Evolutionary conservation across 2,329 filamentous ascomycete genomes (phyloP), one percentile per base, ranked within the genome.

Genomic region (Cercospora canescens): DNA sequence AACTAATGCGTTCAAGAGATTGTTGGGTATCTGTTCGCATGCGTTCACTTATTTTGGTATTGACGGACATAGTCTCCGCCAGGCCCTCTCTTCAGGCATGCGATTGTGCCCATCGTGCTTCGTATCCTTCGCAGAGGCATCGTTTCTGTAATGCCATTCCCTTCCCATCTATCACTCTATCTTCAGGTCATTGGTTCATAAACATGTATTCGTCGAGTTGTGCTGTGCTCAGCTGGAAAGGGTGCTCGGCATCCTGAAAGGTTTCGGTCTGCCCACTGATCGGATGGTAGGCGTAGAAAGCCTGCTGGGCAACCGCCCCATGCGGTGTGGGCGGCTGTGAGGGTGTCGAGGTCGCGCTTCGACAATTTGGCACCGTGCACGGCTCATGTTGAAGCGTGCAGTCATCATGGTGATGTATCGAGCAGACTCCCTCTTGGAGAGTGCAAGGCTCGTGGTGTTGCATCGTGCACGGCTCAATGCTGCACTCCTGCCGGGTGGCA

Each of bases 161-260:
- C 8, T n/a, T n/a, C n/a, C n/a, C 24, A 4, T 45, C 24, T 50
- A 37, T 32, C 18, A 30, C 18, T 62, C n/a, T 54, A 28, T 52
- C 4, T 12, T 24, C 14, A 11, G 16, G 14, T 64, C 54, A 70
- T 60, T 60, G 63, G 50, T 65, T 68, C 68, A 70, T 68, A 56
- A 69, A 70, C 63, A 67, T 66, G 63, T 70, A 71, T 7, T 71
- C 69, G 16, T 63, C 50, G 32, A 71, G 62, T 52, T 69, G 67
- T 37, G 57, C 60, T 21, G 62, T 45, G 41, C 62, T 66, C 30
- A 70, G 55, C 60, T 71, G 69, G 39, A 71, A 71, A n/a, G 67
- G 67, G 64, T 69, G 67, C 28, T 71, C 70, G 4, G 69, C 67
- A 59, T 70, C 69, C 14, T 67, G 63, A 28, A 70, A 71, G 3